Base-by-base conservation (phyloP, 164 flowering plant genomes). In the Euptelea pleiosperma region DNA sequence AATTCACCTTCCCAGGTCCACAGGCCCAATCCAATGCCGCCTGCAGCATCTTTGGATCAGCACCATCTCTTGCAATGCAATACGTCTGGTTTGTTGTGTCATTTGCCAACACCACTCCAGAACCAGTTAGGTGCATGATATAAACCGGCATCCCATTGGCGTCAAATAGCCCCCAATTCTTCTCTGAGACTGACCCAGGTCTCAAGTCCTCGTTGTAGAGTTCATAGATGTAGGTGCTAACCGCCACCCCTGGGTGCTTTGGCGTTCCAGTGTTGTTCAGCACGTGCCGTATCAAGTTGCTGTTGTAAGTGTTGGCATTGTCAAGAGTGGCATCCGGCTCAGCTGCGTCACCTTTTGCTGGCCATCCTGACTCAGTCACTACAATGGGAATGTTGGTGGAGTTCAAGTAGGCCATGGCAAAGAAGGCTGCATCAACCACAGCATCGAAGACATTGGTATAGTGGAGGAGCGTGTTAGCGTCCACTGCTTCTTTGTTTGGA, bases 21-120 rank as follows among this genome's bases (percentile, higher is more conserved):
- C 97, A 91, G 10, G 98, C 96, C 96, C 98, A 91, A 68, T 88
- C 96, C 37, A 86, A 55, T 0, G 84, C 98, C 0, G 96, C 96
- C 73, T 88, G 98, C 49, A 86, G 62, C 92, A 86, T 73, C 79
- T 89, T 91, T 4, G 40, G 51, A 56, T 91, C 96, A 19, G 85
- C 78, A 52, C 81, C 82, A 15, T 73, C 81, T 70, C 62, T 83
- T 0, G 90, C 85, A 16, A 77, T 73, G 66, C 98, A 91, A 29
- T 68, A 89, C 0, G 96, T 85, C 53, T 84, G 85, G 59, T 86
- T 83, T n/a, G 98, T 85, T 0, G 96, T 86, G 67, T 86, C 96
- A 73, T 88, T 91, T 3, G 94, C 84, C 65, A 88, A 69, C 12
- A 91, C 79, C 12, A 79, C 72, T 35, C 96, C 98, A 11, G 91